Conservation (phyloP, 1,284 basidiomycete genomes). For the Boletus nobilissimus region DNA sequence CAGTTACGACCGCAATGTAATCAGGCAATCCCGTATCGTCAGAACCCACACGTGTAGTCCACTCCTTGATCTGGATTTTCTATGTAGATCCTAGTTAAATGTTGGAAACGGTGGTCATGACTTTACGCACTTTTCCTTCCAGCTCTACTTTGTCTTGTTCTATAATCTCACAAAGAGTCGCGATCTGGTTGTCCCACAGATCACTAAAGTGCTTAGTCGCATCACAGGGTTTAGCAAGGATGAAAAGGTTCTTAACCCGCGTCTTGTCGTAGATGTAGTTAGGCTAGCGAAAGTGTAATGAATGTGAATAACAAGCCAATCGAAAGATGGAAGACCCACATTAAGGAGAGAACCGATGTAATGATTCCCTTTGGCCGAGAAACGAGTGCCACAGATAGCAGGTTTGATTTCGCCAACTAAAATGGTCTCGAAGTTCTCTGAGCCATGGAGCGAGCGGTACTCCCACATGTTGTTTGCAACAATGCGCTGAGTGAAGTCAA, state of each 20-base stretch:
- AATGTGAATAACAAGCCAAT: too few relatives aligned
- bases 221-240: neutral
- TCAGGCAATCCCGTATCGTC: neutral
- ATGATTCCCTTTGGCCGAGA: neutral
- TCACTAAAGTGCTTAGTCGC: neutral
- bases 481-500: neutral
- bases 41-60: neutral
- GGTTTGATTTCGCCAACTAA: neutral
- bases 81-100: neutral
- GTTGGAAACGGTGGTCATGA: too few relatives aligned
- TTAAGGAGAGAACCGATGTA: neutral
- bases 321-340: neutral
- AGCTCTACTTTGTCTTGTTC: neutral
- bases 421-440: neutral
- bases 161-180: neutral
- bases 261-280: neutral
- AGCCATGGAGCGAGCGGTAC: neutral
- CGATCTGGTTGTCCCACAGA: neutral
- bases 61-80: neutral
- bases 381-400: neutral
- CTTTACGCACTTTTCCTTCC: neutral
- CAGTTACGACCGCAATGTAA: neutral
- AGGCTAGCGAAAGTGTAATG: too few relatives aligned
- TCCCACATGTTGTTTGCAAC: neutral
- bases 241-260: neutral